Base-by-base conservation (phyloP, 2,329 filamentous ascomycete species). In the Coccinonectria pachysandricola region DNA sequence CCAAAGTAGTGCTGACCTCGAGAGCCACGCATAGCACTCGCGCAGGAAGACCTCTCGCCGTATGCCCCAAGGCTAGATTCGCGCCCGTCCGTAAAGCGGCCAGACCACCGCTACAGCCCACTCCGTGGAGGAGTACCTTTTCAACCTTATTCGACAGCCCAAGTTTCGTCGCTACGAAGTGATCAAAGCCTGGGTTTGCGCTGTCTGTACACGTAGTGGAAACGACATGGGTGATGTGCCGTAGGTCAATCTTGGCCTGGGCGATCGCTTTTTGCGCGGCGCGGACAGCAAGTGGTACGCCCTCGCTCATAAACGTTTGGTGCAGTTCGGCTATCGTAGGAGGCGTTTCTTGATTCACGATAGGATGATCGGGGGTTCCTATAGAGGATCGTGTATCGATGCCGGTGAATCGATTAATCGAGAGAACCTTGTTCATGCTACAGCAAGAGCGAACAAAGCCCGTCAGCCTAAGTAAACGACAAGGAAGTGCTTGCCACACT, bases 171-270 rank as follows among this genome's bases (percentile, higher is more conserved):
- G 65, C 65, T 13, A 80, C 70, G 35, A 62, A 76, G 47, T 79
- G 71, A 39, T 80, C 76, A 44, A 73, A 80, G 2, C 75, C 75
- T 0, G 75, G 75, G 45, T 79, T 80, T 10, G 74, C 73, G 36
- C 72, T 77, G 46, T 80, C 71, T 7, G 75, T 81, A 46, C 76
- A 80, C 5, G 75, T 79, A 1, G 74, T 77, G 13, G 73, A 68
- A 7, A 81, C 73, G 20, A 79, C 60, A 41, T 81, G 76, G 3
- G 75, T 81, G 35, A 81, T 73, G 26, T 73, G 56, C 3, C 46
- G 44, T 0, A 62, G 46, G 21, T 64, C 58, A 21, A 75, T 48
- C 10, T 58, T 55, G 5, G 71, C 68, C 46, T 75, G 71, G 6
- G 56, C 51, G 7, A 75, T 56, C 5, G 71, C 72, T 46, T 71